These are phyloP conservation scores for Fonsecaea pedrosoi DNA, from an alignment of 2,329 filamentous ascomycete genomes.

Conservation along the genomic window DNA sequence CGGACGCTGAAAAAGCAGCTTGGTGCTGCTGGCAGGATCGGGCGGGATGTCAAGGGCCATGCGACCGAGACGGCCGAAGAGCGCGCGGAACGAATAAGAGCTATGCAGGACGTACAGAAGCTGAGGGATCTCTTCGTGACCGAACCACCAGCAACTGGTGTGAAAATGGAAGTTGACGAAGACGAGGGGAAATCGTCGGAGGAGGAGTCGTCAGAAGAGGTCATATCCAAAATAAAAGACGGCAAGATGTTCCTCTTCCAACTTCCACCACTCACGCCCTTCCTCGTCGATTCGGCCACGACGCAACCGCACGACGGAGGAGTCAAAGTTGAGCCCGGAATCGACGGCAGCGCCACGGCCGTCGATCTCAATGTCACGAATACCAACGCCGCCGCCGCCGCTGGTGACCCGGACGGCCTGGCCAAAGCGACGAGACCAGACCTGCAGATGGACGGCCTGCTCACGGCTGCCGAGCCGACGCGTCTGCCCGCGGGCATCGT, in stretches of 20 bases:
- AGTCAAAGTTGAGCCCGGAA: slow-evolving; percentile 45
- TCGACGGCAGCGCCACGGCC: slow-evolving; percentile 36
- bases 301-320: slow-evolving; percentile 25
- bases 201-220: slow-evolving; percentile 28
- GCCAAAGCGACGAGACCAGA: slow-evolving; percentile 21
- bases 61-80: slow-evolving; percentile 39
- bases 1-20: slow-evolving; percentile 46
- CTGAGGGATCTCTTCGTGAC: slow-evolving; percentile 29
- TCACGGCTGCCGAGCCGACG: slow-evolving; percentile 50
- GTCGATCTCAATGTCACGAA: slow-evolving; percentile 12
- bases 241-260: slow-evolving; percentile 69
- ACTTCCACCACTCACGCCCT: slow-evolving; percentile 67
- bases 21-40: slow-evolving; percentile 13
- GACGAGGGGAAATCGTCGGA: slow-evolving; percentile 27
- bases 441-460: slow-evolving; percentile 41
- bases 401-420: background rate
- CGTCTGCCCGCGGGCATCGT: slow-evolving; percentile 61
- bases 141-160: background rate
- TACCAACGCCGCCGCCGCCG: too few relatives aligned
- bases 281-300: slow-evolving; percentile 53
- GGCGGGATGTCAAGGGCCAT: slow-evolving; percentile 24
- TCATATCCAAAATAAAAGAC: slow-evolving; percentile 47
- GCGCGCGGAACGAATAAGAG: slow-evolving; percentile 41
- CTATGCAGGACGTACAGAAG: slow-evolving; percentile 40
- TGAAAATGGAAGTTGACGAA: slow-evolving; percentile 19